phyloP scores from a whole-genome alignment of 1,139 yeast species.

The Taphrina pruni region DNA sequence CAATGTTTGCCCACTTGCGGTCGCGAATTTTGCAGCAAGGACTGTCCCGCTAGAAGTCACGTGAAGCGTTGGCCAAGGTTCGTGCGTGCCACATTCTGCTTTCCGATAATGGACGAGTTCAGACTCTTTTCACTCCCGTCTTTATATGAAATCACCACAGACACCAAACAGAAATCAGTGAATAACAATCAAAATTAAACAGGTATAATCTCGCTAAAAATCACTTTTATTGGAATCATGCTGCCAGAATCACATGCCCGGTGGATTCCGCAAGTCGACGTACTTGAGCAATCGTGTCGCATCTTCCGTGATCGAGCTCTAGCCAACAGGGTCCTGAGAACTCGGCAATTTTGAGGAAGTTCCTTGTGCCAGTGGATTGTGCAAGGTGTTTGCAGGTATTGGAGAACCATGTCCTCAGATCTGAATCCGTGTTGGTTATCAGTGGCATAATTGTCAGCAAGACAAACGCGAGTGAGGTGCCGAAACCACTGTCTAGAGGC shows the following conservation, averaged over 20 bases:
- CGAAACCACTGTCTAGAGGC: slow-evolving; percentile 23
- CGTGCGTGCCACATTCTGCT: background rate
- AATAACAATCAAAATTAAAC: no score
- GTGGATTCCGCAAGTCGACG: slow-evolving; percentile 21
- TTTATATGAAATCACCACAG: no score
- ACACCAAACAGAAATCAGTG: no score
- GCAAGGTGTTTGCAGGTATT: slow-evolving; percentile 15
- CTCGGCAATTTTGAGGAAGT: slow-evolving; percentile 30
- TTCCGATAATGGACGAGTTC: no score
- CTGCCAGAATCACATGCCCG: slow-evolving; percentile 24
- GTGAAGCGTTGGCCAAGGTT: background rate
- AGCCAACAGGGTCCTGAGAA: slow-evolving; percentile 26
- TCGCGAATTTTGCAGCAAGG: slow-evolving; percentile 1
- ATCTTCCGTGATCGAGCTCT: slow-evolving; percentile 19
- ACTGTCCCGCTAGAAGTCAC: slow-evolving; percentile 10
- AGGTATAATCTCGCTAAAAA: background rate
- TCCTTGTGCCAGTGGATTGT: slow-evolving; percentile 22
- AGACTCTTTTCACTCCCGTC: no score
- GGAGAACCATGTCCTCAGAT: slow-evolving; percentile 27
- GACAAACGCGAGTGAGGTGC: slow-evolving; percentile 33
- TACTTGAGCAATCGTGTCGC: slow-evolving; percentile 15
- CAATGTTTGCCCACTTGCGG: slow-evolving; percentile 1
- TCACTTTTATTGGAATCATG: slow-evolving; percentile 1
- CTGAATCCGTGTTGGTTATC: background rate
- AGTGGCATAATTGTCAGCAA: slow-evolving; percentile 32